These are phyloP conservation scores for Penicillium fimorum DNA, from an alignment of 495 filamentous ascomycete species.

Conservation along the genomic window DNA sequence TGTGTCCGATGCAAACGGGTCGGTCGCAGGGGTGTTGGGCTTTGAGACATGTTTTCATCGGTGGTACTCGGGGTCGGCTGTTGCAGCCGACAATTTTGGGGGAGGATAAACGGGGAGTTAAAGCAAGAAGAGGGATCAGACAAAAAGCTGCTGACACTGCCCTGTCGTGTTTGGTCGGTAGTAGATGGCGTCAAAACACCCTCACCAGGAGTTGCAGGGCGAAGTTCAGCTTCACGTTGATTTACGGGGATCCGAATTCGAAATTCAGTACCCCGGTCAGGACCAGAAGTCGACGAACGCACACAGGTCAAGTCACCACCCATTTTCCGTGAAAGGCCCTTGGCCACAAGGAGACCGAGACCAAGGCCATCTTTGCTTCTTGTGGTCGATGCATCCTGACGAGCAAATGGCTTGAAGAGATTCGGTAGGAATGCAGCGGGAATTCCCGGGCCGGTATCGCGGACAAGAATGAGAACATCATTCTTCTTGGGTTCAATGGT, in stretches of 20 bases:
- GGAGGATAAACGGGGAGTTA: slow-evolving; percentile 22
- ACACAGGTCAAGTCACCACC: slow-evolving; percentile 71
- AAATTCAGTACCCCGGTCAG: slow-evolving; percentile 69
- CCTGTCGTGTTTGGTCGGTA: slow-evolving; percentile 23
- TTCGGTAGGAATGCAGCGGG: slow-evolving; percentile 65
- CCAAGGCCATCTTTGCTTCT: slow-evolving; percentile 71
- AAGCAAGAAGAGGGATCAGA: slow-evolving; percentile 21
- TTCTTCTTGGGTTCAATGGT: slow-evolving; percentile 49
- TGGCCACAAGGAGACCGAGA: slow-evolving; percentile 72
- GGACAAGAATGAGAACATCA: slow-evolving; percentile 60
- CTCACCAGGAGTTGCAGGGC: slow-evolving; percentile 40
- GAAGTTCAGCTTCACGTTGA: slow-evolving; percentile 43
- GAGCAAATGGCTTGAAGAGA: slow-evolving; percentile 73
- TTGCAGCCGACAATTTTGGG: slow-evolving; percentile 30
- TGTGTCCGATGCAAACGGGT: slow-evolving; percentile 18
- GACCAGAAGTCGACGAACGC: slow-evolving; percentile 65
- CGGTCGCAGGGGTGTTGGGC: slow-evolving; percentile 29
- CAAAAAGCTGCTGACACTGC: slow-evolving; percentile 25
- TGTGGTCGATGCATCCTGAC: slow-evolving; percentile 71
- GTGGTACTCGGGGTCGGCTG: slow-evolving; percentile 35
- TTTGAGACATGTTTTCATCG: slow-evolving; percentile 32
- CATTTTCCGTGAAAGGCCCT: slow-evolving; percentile 71
- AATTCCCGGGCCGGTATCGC: slow-evolving; percentile 74
- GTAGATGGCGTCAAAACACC: slow-evolving; percentile 29
- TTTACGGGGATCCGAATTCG: slow-evolving; percentile 67